Percentiles rank a stretch among this genome's conserved stretches.
Evolutionary conservation across 805 yeast genomes (phyloP).

Genomic region (Starmerella bacillaris): DNA sequence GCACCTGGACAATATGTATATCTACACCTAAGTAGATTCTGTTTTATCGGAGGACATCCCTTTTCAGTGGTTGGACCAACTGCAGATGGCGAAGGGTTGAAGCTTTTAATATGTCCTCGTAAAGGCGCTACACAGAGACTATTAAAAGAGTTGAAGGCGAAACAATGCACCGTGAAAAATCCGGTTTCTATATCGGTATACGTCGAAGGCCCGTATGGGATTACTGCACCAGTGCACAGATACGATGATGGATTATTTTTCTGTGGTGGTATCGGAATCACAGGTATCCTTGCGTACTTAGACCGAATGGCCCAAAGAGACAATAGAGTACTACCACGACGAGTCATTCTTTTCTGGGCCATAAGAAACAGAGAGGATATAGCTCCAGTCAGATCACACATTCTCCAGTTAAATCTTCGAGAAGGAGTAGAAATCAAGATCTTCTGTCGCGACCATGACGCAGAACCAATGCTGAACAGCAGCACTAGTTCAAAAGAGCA

Average conservation of each 20-base stretch:
- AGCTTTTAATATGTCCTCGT: slow-evolving; percentile 34
- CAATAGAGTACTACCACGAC: slow-evolving; percentile 6
- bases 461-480: not conserved
- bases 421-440: slow-evolving; percentile 12
- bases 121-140: slow-evolving; percentile 35
- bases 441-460: slow-evolving; percentile 3
- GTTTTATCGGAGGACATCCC: slow-evolving; percentile 55
- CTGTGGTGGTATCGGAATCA: slow-evolving; percentile 51
- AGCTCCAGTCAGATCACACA: slow-evolving; percentile 18
- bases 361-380: slow-evolving; percentile 18
- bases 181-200: slow-evolving; percentile 27
- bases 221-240: slow-evolving; percentile 29
- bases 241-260: slow-evolving; percentile 33
- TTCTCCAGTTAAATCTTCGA: slow-evolving; percentile 8
- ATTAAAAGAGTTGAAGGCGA: slow-evolving; percentile 21
- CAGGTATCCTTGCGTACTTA: slow-evolving; percentile 36
- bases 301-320: slow-evolving; percentile 16
- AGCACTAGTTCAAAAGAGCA: no score
- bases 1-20: slow-evolving; percentile 48
- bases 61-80: slow-evolving; percentile 35
- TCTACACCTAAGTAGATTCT: slow-evolving; percentile 30
- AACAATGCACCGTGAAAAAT: slow-evolving; percentile 21
- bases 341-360: slow-evolving; percentile 20
- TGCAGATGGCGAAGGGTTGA: slow-evolving; percentile 27
- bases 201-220: slow-evolving; percentile 49